These are phyloP conservation scores for Akanthomyces muscarius DNA, from an alignment of 2,329 filamentous ascomycete genomes.

Conservation along the genomic window DNA sequence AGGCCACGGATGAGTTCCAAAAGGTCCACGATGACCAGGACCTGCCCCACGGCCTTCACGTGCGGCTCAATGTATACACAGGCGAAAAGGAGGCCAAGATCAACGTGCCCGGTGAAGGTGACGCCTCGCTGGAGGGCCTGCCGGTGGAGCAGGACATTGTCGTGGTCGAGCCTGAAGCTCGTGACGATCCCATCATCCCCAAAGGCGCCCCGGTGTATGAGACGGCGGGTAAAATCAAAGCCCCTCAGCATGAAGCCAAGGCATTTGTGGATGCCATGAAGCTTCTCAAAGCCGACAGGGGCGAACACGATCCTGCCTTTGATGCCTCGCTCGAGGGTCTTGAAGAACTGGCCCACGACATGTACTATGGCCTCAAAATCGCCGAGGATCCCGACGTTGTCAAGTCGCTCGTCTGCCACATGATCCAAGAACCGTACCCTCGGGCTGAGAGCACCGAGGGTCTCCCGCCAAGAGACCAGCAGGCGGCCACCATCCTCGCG, in stretches of 20 bases:
- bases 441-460: neutral
- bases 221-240: slow-evolving; percentile 52
- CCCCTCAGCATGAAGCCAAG: slow-evolving; percentile 38
- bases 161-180: slow-evolving; percentile 47
- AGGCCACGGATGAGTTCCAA: slow-evolving; percentile 62
- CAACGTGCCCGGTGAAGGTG: slow-evolving; percentile 53
- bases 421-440: slow-evolving; percentile 31
- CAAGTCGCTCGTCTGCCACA: slow-evolving; percentile 54
- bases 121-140: slow-evolving; percentile 45
- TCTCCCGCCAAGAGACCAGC: slow-evolving; percentile 40
- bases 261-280: slow-evolving; percentile 41
- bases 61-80: slow-evolving; percentile 61
- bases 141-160: slow-evolving; percentile 51
- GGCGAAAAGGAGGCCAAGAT: slow-evolving; percentile 64
- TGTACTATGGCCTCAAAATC: slow-evolving; percentile 65
- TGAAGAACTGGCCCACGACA: slow-evolving; percentile 63
- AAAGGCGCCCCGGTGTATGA: slow-evolving; percentile 55
- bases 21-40: slow-evolving; percentile 60
- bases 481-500: slow-evolving; percentile 55
- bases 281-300: slow-evolving; percentile 43
- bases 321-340: slow-evolving; percentile 53
- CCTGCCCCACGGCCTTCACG: slow-evolving; percentile 60
- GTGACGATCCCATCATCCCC: slow-evolving; percentile 35
- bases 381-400: slow-evolving; percentile 52
- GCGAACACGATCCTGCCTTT: slow-evolving; percentile 32